Evolutionary conservation across 306 rosid genomes (phyloP), one percentile per base, ranked within the genome.

Genomic region (Betula pendula): DNA sequence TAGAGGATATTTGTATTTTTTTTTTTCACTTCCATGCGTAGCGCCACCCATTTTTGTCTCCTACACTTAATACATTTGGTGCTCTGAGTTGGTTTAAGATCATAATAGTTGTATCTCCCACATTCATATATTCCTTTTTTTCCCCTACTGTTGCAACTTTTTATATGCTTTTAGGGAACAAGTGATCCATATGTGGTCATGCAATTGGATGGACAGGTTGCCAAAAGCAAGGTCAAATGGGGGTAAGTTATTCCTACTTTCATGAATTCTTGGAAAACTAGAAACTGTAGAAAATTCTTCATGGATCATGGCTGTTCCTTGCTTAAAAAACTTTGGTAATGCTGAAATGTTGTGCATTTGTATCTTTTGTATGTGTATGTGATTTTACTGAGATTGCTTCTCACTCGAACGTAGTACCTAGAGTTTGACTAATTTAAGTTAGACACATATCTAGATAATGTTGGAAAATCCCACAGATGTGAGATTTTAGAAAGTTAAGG

Each of bases 161-260:
- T 73, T 65, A n/a, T 78, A 55, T 81, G 80, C 66, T 73, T 81
- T 74, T 76, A 94, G 98, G 98, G 98, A 80, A 92, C 97, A 56
- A 94, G 98, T 76, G 97, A 94, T 87, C 97, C 98, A 1, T 94
- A 94, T 84, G 92, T 92, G 73, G 83, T 92, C 78, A 78, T 94
- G 80, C 88, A 89, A 81, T 67, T 94, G 85, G 95, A 89, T 84
- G 93, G 93, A 79, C 98, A 92, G 79, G 87, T 82, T 75, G 90
- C 71, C 65, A 94, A 92, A 85, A 94, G 97, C 87, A 88, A 83
- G 67, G 69, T 81, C 74, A 94, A 90, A 80, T 94, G 97, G 98
- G 98, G 98, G 98, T 94, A 81, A 86, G 90, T 40, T 60, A 77
- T 79, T 65, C 2, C 2, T 7, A 3, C 9, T 38, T 65, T 4